phyloP scores from a whole-genome alignment of 192 early-diverging fungal species.

The Funneliformis mosseae region DNA sequence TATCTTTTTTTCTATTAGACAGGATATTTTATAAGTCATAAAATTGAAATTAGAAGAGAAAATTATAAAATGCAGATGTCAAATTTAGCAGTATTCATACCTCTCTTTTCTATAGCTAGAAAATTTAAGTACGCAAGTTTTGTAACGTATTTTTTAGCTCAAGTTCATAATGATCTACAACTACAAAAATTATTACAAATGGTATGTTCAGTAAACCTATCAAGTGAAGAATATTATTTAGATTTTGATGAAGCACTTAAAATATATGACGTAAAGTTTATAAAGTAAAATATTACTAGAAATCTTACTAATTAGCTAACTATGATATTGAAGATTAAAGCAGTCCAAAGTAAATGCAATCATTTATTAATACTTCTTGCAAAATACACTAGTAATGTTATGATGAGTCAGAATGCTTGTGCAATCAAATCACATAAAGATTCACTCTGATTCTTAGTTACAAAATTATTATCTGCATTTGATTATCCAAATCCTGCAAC shows the following conservation, averaged over 20 bases:
- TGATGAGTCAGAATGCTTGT: neutral
- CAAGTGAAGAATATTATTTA: neutral
- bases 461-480: neutral
- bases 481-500: neutral
- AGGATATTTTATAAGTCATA: neutral
- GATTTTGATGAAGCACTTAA: constrained; percentile 9
- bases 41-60: neutral
- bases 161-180: neutral
- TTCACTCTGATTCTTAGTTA: neutral
- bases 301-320: neutral
- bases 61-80: neutral
- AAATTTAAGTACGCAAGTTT: constrained; percentile 3
- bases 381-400: constrained; percentile 3
- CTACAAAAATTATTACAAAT: neutral
- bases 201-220: neutral
- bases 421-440: neutral
- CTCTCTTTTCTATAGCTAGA: neutral
- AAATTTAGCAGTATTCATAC: neutral
- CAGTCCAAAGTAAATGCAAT: neutral
- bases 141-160: neutral
- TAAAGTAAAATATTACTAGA: neutral
- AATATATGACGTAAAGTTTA: constrained; percentile 12
- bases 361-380: constrained; percentile 20
- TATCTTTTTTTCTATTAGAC: neutral
- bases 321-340: constrained; percentile 7